A percentile compares a stretch with the other conserved stretches of the same genome.
Conservation (phyloP, 2,329 filamentous ascomycete species). For the Trichoderma pleuroti region DNA sequence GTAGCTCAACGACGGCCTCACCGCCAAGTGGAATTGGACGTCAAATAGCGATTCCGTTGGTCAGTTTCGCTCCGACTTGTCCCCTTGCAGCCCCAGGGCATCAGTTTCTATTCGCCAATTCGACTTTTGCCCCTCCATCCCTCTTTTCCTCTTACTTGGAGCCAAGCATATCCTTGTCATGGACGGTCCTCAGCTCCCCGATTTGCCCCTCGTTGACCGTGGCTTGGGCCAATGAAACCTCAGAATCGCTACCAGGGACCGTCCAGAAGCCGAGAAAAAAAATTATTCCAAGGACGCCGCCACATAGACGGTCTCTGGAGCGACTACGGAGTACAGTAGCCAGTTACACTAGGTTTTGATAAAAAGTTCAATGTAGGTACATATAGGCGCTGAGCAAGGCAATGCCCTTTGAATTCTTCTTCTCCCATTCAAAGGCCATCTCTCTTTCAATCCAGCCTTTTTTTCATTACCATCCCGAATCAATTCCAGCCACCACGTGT, state of each 20-base stretch:
- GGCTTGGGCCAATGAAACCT: not conserved
- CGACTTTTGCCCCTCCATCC: not conserved
- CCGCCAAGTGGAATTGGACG: not conserved
- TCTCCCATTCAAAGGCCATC: not conserved
- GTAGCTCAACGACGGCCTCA: not conserved
- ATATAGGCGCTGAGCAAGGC: not conserved
- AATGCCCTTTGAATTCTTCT: not conserved
- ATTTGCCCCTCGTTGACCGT: conserved; percentile 2
- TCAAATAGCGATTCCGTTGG: not conserved
- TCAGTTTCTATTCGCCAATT: not conserved
- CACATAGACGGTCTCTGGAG: not conserved
- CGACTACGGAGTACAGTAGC: not conserved
- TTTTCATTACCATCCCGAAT: not conserved
- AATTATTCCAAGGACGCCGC: not conserved
- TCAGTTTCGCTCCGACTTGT: not conserved
- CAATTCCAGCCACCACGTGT: not conserved
- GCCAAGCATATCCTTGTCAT: conserved; percentile 5
- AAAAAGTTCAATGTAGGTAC: not conserved
- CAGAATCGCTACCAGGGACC: not conserved
- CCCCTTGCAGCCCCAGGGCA: not conserved
- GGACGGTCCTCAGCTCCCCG: not conserved
- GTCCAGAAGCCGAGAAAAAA: not conserved
- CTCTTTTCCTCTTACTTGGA: not conserved
- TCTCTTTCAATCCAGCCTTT: not conserved
- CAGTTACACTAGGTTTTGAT: not conserved